Evolutionary conservation across 2,329 filamentous ascomycete genomes (phyloP).

Genomic region (Ascochyta pisi): DNA sequence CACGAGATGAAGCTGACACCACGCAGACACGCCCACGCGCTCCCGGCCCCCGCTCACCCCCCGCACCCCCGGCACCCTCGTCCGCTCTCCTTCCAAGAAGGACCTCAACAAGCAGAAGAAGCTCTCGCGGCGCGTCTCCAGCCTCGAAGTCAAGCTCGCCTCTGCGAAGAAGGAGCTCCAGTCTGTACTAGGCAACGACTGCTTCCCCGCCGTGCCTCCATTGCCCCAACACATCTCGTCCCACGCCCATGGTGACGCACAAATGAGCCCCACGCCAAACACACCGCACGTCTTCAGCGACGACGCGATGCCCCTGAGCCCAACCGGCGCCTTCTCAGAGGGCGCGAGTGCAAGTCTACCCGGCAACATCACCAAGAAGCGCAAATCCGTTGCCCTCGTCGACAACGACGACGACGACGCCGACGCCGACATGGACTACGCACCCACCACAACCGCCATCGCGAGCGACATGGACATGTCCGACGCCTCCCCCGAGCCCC

Average conservation of each 20-base stretch:
- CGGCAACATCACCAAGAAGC: conserved; percentile 47
- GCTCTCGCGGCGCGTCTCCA: conserved; percentile 65
- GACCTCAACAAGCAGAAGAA: conserved; percentile 65
- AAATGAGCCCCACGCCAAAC: conserved; percentile 19
- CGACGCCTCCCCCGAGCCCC: conserved; percentile 6
- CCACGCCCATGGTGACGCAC: conserved; percentile 20
- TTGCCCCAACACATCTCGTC: conserved; percentile 24
- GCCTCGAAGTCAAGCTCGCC: conserved; percentile 65
- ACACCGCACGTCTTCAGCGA: conserved; percentile 25
- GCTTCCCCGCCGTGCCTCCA: conserved; percentile 50
- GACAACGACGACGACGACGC: conserved; percentile 29
- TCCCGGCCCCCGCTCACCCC: conserved; percentile 13
- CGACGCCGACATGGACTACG: conserved; percentile 34
- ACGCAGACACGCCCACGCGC: not conserved
- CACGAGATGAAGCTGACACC: not conserved
- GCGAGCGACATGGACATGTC: conserved; percentile 29
- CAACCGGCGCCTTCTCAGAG: not conserved
- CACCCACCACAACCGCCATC: conserved; percentile 17
- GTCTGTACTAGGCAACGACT: conserved; percentile 52
- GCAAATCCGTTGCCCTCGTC: conserved; percentile 41
- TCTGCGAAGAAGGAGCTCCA: conserved; percentile 62
- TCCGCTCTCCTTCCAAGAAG: conserved; percentile 60
- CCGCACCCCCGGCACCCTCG: conserved; percentile 44
- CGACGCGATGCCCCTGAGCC: conserved; percentile 29
- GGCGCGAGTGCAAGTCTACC: conserved; percentile 3